Conservation (phyloP, 2,329 filamentous ascomycete species). For the Ophiostoma triangulosporum region DNA sequence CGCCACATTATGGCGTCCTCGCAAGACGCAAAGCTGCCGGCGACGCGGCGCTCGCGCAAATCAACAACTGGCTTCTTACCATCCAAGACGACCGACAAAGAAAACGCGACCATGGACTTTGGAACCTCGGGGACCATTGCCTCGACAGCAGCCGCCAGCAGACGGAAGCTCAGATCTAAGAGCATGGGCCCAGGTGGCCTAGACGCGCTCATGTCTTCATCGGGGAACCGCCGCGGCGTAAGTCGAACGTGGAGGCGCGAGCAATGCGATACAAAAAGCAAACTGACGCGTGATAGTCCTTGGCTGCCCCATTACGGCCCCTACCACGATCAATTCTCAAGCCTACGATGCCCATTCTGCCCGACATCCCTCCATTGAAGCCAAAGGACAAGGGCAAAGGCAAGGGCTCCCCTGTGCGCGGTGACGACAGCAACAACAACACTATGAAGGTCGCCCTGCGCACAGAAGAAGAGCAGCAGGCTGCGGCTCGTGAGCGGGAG, state of each 20-base stretch:
- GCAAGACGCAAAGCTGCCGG: constrained; percentile 37
- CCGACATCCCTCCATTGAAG: constrained; percentile 55
- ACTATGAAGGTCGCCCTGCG: constrained; percentile 48
- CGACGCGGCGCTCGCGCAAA: constrained; percentile 49
- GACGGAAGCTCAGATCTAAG: constrained; percentile 76
- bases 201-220: constrained; percentile 62
- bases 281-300: constrained; percentile 28
- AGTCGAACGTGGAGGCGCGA: constrained; percentile 15
- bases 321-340: constrained; percentile 64
- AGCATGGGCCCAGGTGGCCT: constrained; percentile 87
- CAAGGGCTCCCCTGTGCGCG: constrained; percentile 8
- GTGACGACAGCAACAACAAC: constrained; percentile 23
- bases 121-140: constrained; percentile 18
- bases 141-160: constrained; percentile 35
- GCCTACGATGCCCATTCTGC: constrained; percentile 54
- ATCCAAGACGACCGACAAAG: constrained; percentile 50
- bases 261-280: constrained; percentile 18
- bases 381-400: constrained; percentile 37
- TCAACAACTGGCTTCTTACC: constrained; percentile 52
- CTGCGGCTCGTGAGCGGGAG: constrained; percentile 55
- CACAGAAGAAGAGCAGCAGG: constrained; percentile 58
- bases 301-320: constrained; percentile 37
- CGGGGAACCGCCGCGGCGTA: constrained; percentile 72
- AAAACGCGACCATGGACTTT: constrained; percentile 62
- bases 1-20: constrained; percentile 24